A percentile compares a stretch with the other conserved stretches of the same genome.
phyloP scores from a whole-genome alignment of 441 rosid genomes.

The Syzygium syzygioides region DNA sequence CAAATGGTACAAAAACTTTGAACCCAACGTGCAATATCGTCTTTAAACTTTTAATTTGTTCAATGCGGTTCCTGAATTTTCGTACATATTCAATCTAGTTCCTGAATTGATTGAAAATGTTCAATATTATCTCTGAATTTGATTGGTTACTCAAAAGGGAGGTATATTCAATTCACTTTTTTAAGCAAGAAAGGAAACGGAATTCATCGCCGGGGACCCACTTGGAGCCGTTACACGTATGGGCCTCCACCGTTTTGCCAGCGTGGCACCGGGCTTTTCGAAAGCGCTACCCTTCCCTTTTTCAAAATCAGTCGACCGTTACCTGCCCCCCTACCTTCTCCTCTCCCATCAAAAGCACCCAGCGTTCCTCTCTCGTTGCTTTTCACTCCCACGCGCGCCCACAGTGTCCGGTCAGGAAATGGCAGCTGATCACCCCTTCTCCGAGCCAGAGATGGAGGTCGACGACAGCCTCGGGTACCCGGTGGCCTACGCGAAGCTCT shows the following conservation, averaged over 20 bases:
- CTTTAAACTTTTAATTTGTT: neutral
- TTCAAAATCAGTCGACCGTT: constrained; percentile 50
- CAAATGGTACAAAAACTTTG: neutral
- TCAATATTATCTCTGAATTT: rapidly evolving
- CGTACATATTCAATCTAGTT: rapidly evolving
- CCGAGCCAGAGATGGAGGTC: constrained; percentile 49
- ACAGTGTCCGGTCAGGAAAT: constrained; percentile 1
- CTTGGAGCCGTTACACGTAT: constrained; percentile 25
- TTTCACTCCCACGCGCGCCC: neutral
- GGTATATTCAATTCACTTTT: neutral
- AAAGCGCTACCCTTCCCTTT: neutral
- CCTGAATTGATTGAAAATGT: rapidly evolving
- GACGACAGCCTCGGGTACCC: constrained; percentile 76
- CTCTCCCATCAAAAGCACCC: constrained; percentile 2
- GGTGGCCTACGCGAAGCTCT: constrained; percentile 60
- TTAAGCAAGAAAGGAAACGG: neutral
- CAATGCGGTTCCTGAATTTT: rapidly evolving
- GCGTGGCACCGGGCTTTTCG: neutral
- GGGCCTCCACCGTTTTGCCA: neutral
- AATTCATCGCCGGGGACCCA: neutral
- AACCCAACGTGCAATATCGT: rapidly evolving
- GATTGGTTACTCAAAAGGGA: neutral
- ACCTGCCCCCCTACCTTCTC: neutral
- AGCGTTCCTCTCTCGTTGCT: neutral
- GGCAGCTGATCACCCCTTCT: constrained; percentile 31